Evolutionary conservation across 2,329 filamentous ascomycete genomes (phyloP), one percentile per base, ranked within the genome.

Genomic region (Incumbomyces lentus): DNA sequence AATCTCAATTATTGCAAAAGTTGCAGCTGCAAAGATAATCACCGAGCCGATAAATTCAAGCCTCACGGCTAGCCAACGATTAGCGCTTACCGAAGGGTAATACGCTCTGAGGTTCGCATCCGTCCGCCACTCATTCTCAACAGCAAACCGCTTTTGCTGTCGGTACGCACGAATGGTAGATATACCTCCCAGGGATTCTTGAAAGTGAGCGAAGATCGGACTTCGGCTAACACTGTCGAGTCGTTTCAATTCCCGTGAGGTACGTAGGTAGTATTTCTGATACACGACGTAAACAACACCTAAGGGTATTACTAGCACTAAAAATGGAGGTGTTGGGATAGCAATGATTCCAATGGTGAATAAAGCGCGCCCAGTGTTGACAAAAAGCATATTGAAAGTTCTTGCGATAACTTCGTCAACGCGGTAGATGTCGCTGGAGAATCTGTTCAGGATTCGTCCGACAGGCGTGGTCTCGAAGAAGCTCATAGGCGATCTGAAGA

Each of bases 391-490:
- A 67, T 96, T 96, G 73, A 98, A 98, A 12, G 88, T 94, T 55
- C 93, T 83, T 53, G 92, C 90, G 57, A 98, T 76, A 35, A 96
- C 85, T 70, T 98, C 87, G 61, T 95, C 88, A 30, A 96, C 82
- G 48, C 72, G 70, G 59, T 76, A 76, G 43, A 76, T 70, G 56
- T 76, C 73, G 61, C 72, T 73, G 13, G 90, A 96, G 65, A 98
- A 98, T 46, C 92, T 78, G 64, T 98, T 98, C 49, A 98, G 72
- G 59, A 98, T 95, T 48, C 93, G 81, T n/a, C 92, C 92, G 52
- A 89, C 84, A 2, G 92, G 92, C 1, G 92, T 98, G 1, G 89
- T 95, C 64, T 98, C 93, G 58, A 98, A 98, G 69, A 98, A 98
- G 58, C 81, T 92, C 92, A 98, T 98, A 46, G 92, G 93, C 32